Conservation (phyloP, 2,329 filamentous ascomycete species). For the Arthroderma sp. region DNA sequence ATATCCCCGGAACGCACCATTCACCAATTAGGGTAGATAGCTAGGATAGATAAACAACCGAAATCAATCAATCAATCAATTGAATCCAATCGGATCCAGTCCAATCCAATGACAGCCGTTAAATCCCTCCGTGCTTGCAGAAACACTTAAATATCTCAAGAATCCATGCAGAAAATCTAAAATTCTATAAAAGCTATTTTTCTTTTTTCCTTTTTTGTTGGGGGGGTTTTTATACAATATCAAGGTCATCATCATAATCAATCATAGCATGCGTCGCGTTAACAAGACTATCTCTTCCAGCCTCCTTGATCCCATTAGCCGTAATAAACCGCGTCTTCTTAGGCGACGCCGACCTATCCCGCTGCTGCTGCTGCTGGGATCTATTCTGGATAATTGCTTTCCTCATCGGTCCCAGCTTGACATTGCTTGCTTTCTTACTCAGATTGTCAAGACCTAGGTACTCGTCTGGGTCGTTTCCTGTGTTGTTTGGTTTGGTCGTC, state of each 20-base stretch:
- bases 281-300: slow-evolving; percentile 60
- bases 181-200: too few species aligned
- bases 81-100: too few species aligned
- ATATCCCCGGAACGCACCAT: too few species aligned
- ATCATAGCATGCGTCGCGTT: slow-evolving; percentile 31
- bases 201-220: too few species aligned
- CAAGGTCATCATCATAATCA: slow-evolving; percentile 39
- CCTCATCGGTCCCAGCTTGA: slow-evolving; percentile 28
- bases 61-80: too few species aligned
- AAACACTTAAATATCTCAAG: too few species aligned
- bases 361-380: background rate
- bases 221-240: slow-evolving; percentile 26
- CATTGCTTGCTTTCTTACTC: slow-evolving; percentile 24
- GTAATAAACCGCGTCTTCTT: slow-evolving; percentile 71
- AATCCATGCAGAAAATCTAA: too few species aligned
- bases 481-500: background rate
- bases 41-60: too few species aligned
- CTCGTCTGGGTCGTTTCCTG: slow-evolving; percentile 2
- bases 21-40: too few species aligned
- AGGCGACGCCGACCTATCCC: slow-evolving; percentile 19
- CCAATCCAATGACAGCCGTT: too few species aligned
- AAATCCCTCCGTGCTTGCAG: too few species aligned
- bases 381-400: background rate
- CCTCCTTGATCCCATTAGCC: slow-evolving; percentile 62
- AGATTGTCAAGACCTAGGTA: slow-evolving; percentile 15